Evolutionary conservation across 1,284 basidiomycete species (phyloP), one percentile per base, ranked within the genome.

Genomic region (Crucibulum cyathiforme): DNA sequence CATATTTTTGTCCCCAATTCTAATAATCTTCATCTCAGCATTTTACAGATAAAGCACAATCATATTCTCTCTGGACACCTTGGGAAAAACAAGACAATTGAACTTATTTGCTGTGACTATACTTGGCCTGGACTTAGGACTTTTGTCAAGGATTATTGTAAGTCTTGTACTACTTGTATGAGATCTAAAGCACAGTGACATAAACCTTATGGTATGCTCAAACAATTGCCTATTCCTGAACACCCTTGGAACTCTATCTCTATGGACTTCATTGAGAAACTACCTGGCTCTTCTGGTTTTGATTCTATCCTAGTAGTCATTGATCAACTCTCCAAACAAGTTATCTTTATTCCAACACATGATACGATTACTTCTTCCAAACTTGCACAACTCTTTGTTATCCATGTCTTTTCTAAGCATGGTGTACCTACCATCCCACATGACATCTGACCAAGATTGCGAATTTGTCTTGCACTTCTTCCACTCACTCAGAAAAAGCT

Each of bases 381-480:
- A 24, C 24, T 24, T 4, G 4, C 4, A 4, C 24, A 24, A 24
- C 24, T 24, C 24, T 24, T 24, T 24, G 24, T 24, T 24, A 24
- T 24, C 13, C 68, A 71, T 41, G 67, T 77, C 13, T 74, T 72
- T 15, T 48, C 53, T 8, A 45, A 63, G 46, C 65, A 74, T 59
- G 73, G 74, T 35, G 58, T 74, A 50, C 74, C 72, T 74, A 50
- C 74, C 72, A 2, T 46, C 35, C 0, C 60, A 70, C 53, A 63
- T 80, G 53, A 74, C 69, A 45, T 73, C 67, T 13, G 71, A 79
- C 37, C 36, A 45, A 7, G 56, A 58, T 3, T 52, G 59, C 2
- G 41, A 58, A 31, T 63, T 63, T 48, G 46, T 65, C 19, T 65
- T 58, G 10, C 38, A 53, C n/a, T 65, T 65, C 48, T 63, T 58